Base-by-base conservation (phyloP, 345 rosid species). In the Pelargonium nanum region DNA sequence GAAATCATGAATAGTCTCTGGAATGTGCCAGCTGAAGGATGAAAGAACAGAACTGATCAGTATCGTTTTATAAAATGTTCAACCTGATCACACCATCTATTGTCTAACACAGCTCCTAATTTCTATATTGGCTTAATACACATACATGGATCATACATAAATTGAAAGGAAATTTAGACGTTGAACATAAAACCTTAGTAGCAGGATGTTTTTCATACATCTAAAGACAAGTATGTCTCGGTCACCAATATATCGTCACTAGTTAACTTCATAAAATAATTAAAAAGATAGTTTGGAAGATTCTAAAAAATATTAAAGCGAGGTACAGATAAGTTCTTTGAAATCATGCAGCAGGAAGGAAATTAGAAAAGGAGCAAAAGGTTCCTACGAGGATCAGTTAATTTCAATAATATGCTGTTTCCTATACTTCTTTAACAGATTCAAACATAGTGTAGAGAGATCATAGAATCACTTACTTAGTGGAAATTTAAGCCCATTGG, bases 1-100 rank as follows among this genome's bases (percentile, higher is more conserved):
- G 98, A 85, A 68, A 92, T 89, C 95, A 89, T 83, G 78, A 92
- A 89, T 63, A 87, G 83, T 74, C 98, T 85, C 75, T 87, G 86
- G 57, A 82, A 89, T 30, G 86, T 70, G 58, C 97, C 91, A 72
- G 81, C 98, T 92, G 75, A 71, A 81, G 57, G 69, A 40, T 40
- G 48, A 40, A 12, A 40, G 48, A 40, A 40, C 48, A 8, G 15
- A 40, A 40, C 1, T 40, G n/a, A 40, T 40, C 15, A 40, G 48
- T 12, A 40, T 6, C 16, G 48, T 9, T 6, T 40, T 17, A 40
- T 40, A 40, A 40, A 40, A 40, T 40, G 48, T 40, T 40, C 48
- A 40, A 7, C 48, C 48, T 40, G 48, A 40, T 40, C 15, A 12
- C 16, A 40, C 48, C 48, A 40, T 40, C 48, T 9, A 40, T 12